phyloP scores from a whole-genome alignment of 257 asterid species.

The Scutellaria barbata region DNA sequence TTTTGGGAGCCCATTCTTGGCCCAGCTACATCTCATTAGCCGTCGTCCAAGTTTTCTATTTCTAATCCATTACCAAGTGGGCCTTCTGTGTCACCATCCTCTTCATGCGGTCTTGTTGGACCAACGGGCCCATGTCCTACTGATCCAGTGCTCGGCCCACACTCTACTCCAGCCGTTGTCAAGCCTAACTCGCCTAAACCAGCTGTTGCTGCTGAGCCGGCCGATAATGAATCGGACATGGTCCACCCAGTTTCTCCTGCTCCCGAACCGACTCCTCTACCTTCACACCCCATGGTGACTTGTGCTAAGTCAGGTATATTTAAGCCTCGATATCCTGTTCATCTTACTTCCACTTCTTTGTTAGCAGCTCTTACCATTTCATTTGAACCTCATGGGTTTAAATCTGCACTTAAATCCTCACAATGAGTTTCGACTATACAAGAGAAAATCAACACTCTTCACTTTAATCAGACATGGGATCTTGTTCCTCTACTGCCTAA shows the following conservation, averaged over 20 bases:
- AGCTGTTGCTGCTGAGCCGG: too few relatives aligned
- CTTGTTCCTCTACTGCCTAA: neutral
- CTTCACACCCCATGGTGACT: neutral
- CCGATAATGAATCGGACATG: too few relatives aligned
- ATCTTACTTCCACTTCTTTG: neutral
- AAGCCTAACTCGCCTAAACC: neutral
- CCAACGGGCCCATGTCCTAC: too few relatives aligned
- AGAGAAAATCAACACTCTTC: neutral
- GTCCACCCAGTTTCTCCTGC: neutral
- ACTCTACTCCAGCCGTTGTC: neutral
- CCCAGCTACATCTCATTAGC: too few relatives aligned
- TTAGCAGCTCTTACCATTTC: neutral
- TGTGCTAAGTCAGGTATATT: neutral
- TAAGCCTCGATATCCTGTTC: neutral
- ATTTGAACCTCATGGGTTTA: too few relatives aligned
- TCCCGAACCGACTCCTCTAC: neutral
- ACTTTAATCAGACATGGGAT: neutral
- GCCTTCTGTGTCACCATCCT: too few relatives aligned
- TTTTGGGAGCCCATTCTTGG: too few relatives aligned
- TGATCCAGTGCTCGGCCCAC: too few relatives aligned
- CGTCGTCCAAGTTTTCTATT: too few relatives aligned
- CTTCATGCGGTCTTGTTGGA: too few relatives aligned
- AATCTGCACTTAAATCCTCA: neutral
- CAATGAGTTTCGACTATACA: neutral
- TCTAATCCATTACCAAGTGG: too few relatives aligned